A percentile compares a stretch with the other conserved stretches of the same genome.
These are phyloP conservation scores for Amaranthus palmeri DNA, from an alignment of 148 eudicot species.

Conservation along the genomic window DNA sequence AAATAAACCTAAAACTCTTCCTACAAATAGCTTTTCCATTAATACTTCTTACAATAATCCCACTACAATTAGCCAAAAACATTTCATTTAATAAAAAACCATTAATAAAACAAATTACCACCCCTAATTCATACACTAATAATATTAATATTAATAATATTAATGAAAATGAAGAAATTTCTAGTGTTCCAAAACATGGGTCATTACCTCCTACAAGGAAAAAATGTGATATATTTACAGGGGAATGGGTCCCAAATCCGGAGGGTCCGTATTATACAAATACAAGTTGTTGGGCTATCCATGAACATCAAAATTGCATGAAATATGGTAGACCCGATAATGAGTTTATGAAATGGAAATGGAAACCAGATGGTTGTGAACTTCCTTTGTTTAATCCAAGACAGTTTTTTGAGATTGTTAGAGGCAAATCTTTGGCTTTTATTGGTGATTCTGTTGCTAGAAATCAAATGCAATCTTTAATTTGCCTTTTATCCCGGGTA, in stretches of 20 bases:
- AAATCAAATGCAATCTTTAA: constrained; percentile 58
- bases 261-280: constrained; percentile 51
- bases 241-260: constrained; percentile 57
- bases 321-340: constrained; percentile 43
- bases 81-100: neutral
- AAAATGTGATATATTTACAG: constrained; percentile 47
- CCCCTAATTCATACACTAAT: neutral
- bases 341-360: constrained; percentile 47
- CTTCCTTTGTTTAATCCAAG: constrained; percentile 38
- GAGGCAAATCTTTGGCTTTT: constrained; percentile 47
- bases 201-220: constrained; percentile 1
- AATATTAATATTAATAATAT: neutral
- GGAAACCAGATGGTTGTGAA: constrained; percentile 55
- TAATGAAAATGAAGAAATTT: no score
- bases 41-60: constrained; percentile 26
- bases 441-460: constrained; percentile 62
- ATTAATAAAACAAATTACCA: constrained; percentile 1
- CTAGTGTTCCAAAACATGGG: no score
- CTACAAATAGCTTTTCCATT: constrained; percentile 25
- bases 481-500: constrained; percentile 59
- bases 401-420: constrained; percentile 41
- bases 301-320: constrained; percentile 53
- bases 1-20: constrained; percentile 26
- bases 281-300: constrained; percentile 42
- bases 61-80: constrained; percentile 21